These are phyloP conservation scores for Diospyros kaki DNA, from an alignment of 148 eudicot species.

Conservation along the genomic window DNA sequence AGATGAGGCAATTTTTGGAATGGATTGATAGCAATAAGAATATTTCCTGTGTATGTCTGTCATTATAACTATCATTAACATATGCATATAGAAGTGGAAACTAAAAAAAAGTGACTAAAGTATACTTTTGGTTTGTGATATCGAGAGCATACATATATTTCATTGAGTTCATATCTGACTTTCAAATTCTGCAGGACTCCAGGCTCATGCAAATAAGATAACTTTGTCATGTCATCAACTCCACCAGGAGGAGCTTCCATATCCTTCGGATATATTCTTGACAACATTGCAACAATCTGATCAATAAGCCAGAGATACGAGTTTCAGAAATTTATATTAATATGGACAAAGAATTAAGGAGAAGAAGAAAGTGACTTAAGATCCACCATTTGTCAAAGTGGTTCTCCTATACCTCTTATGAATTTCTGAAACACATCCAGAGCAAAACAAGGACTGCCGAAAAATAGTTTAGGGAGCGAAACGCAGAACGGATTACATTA, in stretches of 20 bases:
- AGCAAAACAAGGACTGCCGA: no score
- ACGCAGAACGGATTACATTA: no score
- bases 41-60: conserved; percentile 96
- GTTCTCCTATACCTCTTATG: no score
- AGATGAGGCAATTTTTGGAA: conserved; percentile 86
- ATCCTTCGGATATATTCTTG: conserved; percentile 72
- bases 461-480: no score
- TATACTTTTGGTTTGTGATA: neutral
- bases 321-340: no score
- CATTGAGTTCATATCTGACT: conserved; percentile 68
- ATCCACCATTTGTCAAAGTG: no score
- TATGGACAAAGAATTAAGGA: no score
- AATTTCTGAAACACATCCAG: no score
- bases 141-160: conserved; percentile 69
- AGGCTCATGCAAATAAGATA: conserved; percentile 92
- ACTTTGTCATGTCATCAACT: conserved; percentile 96
- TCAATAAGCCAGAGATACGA: neutral
- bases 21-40: conserved; percentile 94
- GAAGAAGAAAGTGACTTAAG: no score
- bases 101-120: conserved; percentile 10
- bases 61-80: conserved; percentile 28
- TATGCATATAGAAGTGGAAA: neutral
- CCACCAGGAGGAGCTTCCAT: conserved; percentile 91
- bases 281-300: conserved; percentile 48
- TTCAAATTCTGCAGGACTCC: conserved; percentile 85